Evolutionary conservation across 1,284 basidiomycete genomes (phyloP).

Genomic region (Agaricales sp.): DNA sequence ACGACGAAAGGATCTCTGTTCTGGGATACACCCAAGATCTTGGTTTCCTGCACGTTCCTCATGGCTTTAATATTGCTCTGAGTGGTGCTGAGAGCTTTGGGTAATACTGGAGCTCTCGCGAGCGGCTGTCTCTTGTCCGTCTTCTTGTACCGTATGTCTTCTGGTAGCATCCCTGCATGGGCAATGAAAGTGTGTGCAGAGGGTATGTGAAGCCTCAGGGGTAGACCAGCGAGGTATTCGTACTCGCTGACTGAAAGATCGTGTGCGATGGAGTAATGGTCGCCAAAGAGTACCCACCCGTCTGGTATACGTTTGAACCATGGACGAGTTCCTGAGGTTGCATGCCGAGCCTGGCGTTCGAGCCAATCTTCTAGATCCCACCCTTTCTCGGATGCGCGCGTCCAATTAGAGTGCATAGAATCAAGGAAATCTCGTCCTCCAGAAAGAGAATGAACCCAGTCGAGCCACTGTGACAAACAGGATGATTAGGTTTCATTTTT

Average conservation of each 20-base stretch:
- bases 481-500: neutral
- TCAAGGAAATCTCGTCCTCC: slow-evolving; percentile 43
- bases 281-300: slow-evolving; percentile 63
- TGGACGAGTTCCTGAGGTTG: slow-evolving; percentile 22
- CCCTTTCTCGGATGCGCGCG: slow-evolving; percentile 18
- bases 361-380: slow-evolving; percentile 34
- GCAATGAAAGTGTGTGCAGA: slow-evolving; percentile 69
- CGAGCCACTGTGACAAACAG: slow-evolving; percentile 45
- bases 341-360: slow-evolving; percentile 23
- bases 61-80: slow-evolving; percentile 19
- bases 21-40: slow-evolving; percentile 56
- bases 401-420: slow-evolving; percentile 32
- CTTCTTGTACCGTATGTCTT: slow-evolving; percentile 43
- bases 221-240: slow-evolving; percentile 59
- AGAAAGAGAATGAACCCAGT: slow-evolving; percentile 41
- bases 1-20: slow-evolving; percentile 67
- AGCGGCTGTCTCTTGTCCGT: slow-evolving; percentile 55
- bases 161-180: slow-evolving; percentile 75
- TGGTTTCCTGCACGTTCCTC: slow-evolving; percentile 44
- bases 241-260: slow-evolving; percentile 50
- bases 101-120: slow-evolving; percentile 39
- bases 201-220: slow-evolving; percentile 70
- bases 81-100: slow-evolving; percentile 9
- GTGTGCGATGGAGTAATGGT: slow-evolving; percentile 68
- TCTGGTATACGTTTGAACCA: slow-evolving; percentile 50